Base-by-base conservation (phyloP, 2,329 filamentous ascomycete genomes). In the Sordariomycetes sp. region DNA sequence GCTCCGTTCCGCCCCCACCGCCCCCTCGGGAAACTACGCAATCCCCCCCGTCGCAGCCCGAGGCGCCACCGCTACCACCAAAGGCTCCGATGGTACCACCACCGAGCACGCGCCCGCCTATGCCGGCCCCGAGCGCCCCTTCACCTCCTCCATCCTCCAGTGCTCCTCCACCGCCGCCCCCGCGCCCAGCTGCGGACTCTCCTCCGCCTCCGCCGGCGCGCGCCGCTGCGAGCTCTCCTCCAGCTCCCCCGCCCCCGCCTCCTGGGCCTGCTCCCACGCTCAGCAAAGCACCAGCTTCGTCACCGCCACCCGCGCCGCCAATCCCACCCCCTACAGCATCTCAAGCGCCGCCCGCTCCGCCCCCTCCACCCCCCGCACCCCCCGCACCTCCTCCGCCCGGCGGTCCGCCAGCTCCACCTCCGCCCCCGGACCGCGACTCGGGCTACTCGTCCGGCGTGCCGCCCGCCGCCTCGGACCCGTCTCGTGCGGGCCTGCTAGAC, bases 1-100 rank as follows among this genome's bases (percentile, higher is more conserved):
- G 82, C 34, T 77, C 85, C 43, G 83, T 86, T 20, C 89, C 90
- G 61, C 89, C 89, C 35, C 87, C 88, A 11, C 87, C 84, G 3
- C 82, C 86, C 18, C 77, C 76, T 37, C 69, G 74, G 61, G 66
- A 70, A 55, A 59, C 68, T 43, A 63, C 61, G 37, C 68, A 69
- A 18, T 59, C 67, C 59, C 64, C 69, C 61, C 67, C 67, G 2
- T 71, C 70, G 37, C 68, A 68, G 6, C 70, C 70, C 53, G 61
- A 65, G 37, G 70, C 72, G 62, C 77, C 77, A 18, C 72, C 77
- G 37, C 67, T 78, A 22, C 77, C 78, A 53, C 76, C 77, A 25
- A 80, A 79, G 64, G 73, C 74, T 1, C 75, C 78, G 48, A 18
- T 52, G 25, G 66, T 78, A 28, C 79, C 81, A 16, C 81, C 80